Evolutionary conservation across 257 asterid genomes (phyloP), one percentile per base, ranked within the genome.

Genomic region (Osmanthus fragrans): DNA sequence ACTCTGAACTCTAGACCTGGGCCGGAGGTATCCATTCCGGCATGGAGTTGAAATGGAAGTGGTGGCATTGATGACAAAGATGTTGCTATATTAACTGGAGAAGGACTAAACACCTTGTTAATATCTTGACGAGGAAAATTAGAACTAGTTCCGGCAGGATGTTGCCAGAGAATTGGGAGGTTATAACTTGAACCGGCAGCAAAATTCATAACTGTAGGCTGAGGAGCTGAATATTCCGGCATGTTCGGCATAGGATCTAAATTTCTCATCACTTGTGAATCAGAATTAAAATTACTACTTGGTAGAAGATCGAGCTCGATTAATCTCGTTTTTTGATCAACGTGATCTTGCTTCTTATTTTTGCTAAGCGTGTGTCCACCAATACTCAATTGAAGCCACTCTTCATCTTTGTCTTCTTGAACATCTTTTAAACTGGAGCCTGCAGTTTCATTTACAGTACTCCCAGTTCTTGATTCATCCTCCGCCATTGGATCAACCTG

Each of bases 331-430:
- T 64, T 54, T 56, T 75, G 77, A 63, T 76, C 69, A 47, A 29
- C 11, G 30, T 18, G n/a, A 49, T 33, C 45, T 29, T 64, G 13
- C 4, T 12, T 19, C 32, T 11, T 25, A 19, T 32, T 39, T 27
- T 76, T 76, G 60, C 65, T 16, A 16, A 47, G 21, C 16, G 58
- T 47, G 58, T 16, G 7, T 32, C 85, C 78, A 33, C 97, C 97
- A 45, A 92, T 90, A 68, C 97, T 73, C 37, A 94, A 87, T 67
- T 88, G 97, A 36, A 94, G 88, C 99, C 99, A 94, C 9, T 73
- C 87, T 10, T 85, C 80, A 4, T 89, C 88, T 18, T 73, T 73
- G 0, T 78, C 77, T 0, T 76, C 83, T 3, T 81, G 65, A 16
- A 2, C 40, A 33, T 81, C 83, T n/a, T 80, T 87, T 0, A 85